Percentiles rank a stretch among this genome's conserved stretches.
These are phyloP conservation scores for Lentinula boryana DNA, from an alignment of 768 basidiomycete species.

Conservation along the genomic window DNA sequence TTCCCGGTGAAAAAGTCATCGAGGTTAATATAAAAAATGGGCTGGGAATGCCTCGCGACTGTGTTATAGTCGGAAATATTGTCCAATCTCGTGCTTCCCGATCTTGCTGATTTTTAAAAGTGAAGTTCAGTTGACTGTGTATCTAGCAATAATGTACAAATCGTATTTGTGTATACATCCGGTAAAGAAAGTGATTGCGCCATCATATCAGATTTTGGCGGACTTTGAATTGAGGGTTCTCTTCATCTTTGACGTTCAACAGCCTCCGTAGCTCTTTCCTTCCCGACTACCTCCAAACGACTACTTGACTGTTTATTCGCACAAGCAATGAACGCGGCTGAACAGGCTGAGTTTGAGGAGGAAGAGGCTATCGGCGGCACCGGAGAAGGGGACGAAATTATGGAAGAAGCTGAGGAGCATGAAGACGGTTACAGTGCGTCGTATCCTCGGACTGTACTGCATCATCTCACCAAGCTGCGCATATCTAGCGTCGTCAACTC, in stretches of 20 bases:
- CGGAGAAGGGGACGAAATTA: conserved; percentile 62
- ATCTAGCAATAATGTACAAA: neutral
- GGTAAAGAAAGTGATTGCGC: too few relatives aligned
- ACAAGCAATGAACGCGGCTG: neutral
- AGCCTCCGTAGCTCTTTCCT: neutral
- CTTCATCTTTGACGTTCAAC: neutral
- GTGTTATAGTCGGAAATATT: neutral
- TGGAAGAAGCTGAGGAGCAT: conserved; percentile 78
- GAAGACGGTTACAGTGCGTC: conserved; percentile 77
- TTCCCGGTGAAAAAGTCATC: neutral
- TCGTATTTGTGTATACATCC: too few relatives aligned
- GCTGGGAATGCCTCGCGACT: neutral
- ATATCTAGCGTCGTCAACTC: conserved; percentile 73
- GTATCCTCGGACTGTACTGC: conserved; percentile 9
- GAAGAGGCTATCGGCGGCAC: conserved; percentile 57
- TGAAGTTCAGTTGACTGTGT: too few relatives aligned
- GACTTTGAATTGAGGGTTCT: neutral
- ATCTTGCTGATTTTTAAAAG: too few relatives aligned
- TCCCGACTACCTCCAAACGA: neutral
- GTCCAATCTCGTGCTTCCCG: neutral
- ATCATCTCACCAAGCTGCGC: conserved; percentile 8
- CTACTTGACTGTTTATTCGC: neutral
- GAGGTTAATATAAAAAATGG: neutral
- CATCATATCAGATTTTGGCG: neutral
- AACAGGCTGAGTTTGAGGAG: conserved; percentile 47